Conservation (phyloP, 345 rosid species). For the Linum trigynum region DNA sequence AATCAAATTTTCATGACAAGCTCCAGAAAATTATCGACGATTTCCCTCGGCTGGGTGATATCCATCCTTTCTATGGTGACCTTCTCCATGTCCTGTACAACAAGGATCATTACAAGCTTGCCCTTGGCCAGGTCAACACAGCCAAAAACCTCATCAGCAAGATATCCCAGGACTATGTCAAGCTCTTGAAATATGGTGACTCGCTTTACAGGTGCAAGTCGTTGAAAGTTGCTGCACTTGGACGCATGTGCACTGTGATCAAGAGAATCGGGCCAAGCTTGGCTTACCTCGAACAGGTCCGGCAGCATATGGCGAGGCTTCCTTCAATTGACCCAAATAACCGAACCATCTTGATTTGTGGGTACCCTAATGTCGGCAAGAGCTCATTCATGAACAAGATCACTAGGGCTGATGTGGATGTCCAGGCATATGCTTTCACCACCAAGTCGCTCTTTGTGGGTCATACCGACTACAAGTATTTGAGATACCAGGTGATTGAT, state of each 20-base stretch:
- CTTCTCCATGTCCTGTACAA: conserved; percentile 54
- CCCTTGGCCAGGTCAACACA: conserved; percentile 56
- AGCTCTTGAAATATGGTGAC: conserved; percentile 60
- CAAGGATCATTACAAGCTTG: conserved; percentile 61
- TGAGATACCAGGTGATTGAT: conserved; percentile 91
- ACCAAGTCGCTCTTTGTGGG: conserved; percentile 93
- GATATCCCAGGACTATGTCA: conserved; percentile 50
- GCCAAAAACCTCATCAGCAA: conserved; percentile 43
- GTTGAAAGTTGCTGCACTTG: conserved; percentile 66
- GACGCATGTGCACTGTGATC: conserved; percentile 65
- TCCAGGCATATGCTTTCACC: conserved; percentile 28
- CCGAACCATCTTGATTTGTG: conserved; percentile 29
- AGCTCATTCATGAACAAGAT: conserved; percentile 76
- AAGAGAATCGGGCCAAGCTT: conserved; percentile 66
- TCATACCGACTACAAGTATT: conserved; percentile 80
- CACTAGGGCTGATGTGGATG: no score
- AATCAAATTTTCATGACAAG: conserved; percentile 51
- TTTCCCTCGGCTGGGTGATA: conserved; percentile 55
- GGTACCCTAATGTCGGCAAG: conserved; percentile 56
- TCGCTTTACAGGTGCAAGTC: conserved; percentile 61
- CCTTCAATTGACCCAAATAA: conserved; percentile 77
- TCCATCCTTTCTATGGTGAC: conserved; percentile 56
- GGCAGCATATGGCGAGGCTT: conserved; percentile 89
- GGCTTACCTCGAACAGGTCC: conserved; percentile 71
- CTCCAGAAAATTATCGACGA: conserved; percentile 49